Evolutionary conservation across 2,329 filamentous ascomycete species (phyloP).

Genomic region (Epichloe bromicola): DNA sequence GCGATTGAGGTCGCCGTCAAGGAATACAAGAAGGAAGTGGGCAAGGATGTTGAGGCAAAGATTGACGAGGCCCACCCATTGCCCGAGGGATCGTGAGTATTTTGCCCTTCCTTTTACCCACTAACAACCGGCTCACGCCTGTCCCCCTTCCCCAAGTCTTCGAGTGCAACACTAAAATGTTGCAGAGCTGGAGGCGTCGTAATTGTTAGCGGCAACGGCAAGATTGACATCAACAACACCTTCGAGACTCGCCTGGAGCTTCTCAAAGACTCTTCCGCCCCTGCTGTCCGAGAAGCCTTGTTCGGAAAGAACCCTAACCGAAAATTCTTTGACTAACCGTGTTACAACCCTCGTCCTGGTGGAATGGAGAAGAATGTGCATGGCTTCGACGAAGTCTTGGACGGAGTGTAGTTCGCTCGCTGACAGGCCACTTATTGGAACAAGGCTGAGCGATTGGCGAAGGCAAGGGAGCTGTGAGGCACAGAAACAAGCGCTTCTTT

Average conservation of each 20-base stretch:
- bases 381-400: neutral
- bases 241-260: conserved; percentile 82
- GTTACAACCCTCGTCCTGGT: neutral
- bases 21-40: conserved; percentile 72
- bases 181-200: conserved; percentile 68
- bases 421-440: conserved; percentile 9
- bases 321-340: conserved; percentile 76
- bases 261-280: conserved; percentile 73
- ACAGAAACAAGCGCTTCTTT: neutral
- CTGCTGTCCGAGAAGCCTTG: conserved; percentile 69
- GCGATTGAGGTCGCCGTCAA: conserved; percentile 63
- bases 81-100: conserved; percentile 69
- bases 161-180: neutral
- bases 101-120: neutral
- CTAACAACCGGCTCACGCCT: neutral
- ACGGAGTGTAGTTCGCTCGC: neutral
- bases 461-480: neutral
- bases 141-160: neutral
- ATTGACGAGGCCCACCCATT: conserved; percentile 71
- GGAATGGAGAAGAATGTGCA: neutral
- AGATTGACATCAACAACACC: conserved; percentile 98
- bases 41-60: conserved; percentile 53
- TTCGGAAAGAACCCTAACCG: conserved; percentile 94
- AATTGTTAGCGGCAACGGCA: conserved; percentile 71
- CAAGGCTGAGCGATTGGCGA: neutral